Conservation (phyloP, 2,329 filamentous ascomycete species). For the Hypocreales sp. region DNA sequence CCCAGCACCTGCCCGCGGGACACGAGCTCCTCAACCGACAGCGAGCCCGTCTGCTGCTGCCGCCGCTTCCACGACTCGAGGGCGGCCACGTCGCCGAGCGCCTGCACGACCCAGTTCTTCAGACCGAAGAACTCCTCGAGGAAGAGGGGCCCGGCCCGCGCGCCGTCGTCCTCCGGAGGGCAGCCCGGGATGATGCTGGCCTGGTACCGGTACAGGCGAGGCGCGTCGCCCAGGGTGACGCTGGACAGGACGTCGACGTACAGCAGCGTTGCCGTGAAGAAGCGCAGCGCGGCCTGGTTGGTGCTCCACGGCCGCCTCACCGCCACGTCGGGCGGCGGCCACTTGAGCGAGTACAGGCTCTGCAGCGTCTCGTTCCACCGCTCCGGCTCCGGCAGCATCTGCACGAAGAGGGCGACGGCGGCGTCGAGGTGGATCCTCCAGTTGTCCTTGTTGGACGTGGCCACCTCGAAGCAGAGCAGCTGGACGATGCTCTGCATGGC, state of each 20-base stretch:
- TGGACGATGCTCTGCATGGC: constrained; percentile 36
- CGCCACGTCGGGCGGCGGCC: constrained; percentile 18
- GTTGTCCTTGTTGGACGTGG: constrained; percentile 27
- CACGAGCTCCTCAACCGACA: constrained; percentile 30
- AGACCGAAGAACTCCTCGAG: constrained; percentile 38
- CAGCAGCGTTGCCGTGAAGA: constrained; percentile 29
- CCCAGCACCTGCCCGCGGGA: constrained; percentile 26
- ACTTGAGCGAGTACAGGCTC: constrained; percentile 13
- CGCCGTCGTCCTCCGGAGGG: constrained; percentile 6
- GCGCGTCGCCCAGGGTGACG: constrained; percentile 25
- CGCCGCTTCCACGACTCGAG: constrained; percentile 41
- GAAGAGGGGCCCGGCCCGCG: constrained; percentile 16
- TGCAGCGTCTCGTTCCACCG: constrained; percentile 21
- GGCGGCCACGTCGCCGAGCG: constrained; percentile 36
- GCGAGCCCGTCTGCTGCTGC: constrained; percentile 22
- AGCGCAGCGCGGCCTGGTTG: constrained; percentile 30
- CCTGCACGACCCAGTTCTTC: constrained; percentile 39
- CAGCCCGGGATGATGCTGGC: constrained; percentile 19
- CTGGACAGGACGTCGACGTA: constrained; percentile 34
- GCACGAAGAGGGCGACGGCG: constrained; percentile 31
- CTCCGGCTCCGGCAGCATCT: constrained; percentile 22
- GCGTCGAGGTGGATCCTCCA: constrained; percentile 35
- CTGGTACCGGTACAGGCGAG: constrained; percentile 26
- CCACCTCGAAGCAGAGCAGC: constrained; percentile 36
- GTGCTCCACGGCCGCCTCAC: constrained; percentile 23